Conservation (phyloP, 768 basidiomycete species). For the Mycena albidolilacea region DNA sequence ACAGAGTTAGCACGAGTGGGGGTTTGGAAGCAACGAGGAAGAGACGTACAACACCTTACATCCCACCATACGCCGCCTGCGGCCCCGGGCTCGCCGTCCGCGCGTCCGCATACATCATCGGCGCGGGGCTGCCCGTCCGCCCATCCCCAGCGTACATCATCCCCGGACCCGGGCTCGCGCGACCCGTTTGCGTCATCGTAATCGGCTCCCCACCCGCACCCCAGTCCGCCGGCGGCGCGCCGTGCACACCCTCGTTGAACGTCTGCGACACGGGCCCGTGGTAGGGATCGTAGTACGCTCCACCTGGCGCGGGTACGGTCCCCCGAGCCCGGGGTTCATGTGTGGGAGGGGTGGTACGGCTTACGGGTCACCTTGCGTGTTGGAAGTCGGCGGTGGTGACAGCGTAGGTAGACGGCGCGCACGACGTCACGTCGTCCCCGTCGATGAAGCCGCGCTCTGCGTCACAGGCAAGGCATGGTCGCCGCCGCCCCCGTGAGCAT, state of each 20-base stretch:
- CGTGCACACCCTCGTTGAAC: conserved; percentile 59
- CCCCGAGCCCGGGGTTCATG: conserved; percentile 78
- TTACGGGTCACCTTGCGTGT: conserved; percentile 75
- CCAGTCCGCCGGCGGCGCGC: conserved; percentile 51
- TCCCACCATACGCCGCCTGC: conserved; percentile 49
- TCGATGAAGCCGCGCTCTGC: conserved; percentile 74
- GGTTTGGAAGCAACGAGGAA: no score
- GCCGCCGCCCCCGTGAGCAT: conserved; percentile 68
- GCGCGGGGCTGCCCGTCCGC: conserved; percentile 45
- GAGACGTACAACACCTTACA: no score
- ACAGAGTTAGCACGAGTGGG: no score
- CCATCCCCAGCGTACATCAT: conserved; percentile 51
- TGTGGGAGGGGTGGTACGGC: conserved; percentile 88
- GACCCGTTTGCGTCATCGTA: conserved; percentile 80
- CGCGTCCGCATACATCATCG: conserved; percentile 52
- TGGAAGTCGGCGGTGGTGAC: conserved; percentile 67
- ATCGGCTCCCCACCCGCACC: conserved; percentile 66
- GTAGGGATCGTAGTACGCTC: conserved; percentile 85
- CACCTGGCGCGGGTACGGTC: conserved; percentile 66
- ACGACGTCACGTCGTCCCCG: conserved; percentile 66
- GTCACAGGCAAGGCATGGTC: conserved; percentile 78
- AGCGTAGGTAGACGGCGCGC: conserved; percentile 64
- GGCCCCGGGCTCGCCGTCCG: conserved; percentile 57
- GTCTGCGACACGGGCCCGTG: conserved; percentile 80
- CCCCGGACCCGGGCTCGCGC: conserved; percentile 57